Conservation (phyloP, 352 stramenopile genomes). For the Globisporangium apiculatum region DNA sequence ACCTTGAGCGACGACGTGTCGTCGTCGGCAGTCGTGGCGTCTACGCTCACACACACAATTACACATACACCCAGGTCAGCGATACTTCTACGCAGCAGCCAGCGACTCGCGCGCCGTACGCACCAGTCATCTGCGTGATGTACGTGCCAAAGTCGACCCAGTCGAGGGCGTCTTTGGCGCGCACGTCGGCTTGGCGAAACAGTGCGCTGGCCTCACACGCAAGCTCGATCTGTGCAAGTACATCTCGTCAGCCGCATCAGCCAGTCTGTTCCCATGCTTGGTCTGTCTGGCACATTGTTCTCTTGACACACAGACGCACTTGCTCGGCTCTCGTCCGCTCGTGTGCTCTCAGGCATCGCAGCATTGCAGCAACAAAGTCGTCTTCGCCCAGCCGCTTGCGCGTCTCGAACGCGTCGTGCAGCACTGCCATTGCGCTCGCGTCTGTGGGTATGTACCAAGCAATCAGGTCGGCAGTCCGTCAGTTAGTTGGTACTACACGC, state of each 20-base stretch:
- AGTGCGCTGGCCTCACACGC: slow-evolving; percentile 27
- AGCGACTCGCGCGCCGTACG: not conserved
- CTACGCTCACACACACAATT: not conserved
- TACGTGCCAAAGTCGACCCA: slow-evolving; percentile 44
- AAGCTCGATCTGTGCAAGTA: slow-evolving; percentile 20
- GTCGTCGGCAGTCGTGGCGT: slow-evolving; percentile 1
- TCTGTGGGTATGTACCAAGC: slow-evolving; percentile 15
- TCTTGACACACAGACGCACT: slow-evolving; percentile 9
- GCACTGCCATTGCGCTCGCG: slow-evolving; percentile 23
- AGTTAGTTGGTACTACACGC: too few relatives aligned
- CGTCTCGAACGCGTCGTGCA: slow-evolving; percentile 32
- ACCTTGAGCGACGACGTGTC: slow-evolving; percentile 9
- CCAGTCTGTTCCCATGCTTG: not conserved
- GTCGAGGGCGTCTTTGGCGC: slow-evolving; percentile 18
- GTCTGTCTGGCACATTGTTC: too few relatives aligned
- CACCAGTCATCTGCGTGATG: slow-evolving; percentile 34
- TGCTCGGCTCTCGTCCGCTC: slow-evolving; percentile 15
- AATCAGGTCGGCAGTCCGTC: not conserved
- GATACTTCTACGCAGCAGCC: not conserved
- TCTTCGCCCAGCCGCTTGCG: slow-evolving; percentile 25
- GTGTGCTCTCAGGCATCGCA: slow-evolving; percentile 18
- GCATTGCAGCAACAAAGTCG: slow-evolving; percentile 36
- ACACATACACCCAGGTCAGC: not conserved
- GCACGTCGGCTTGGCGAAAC: slow-evolving; percentile 35
- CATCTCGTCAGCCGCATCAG: not conserved